Evolutionary conservation across 2,329 filamentous ascomycete species (phyloP), one percentile per base, ranked within the genome.

Genomic region (Penicillium digitatum): DNA sequence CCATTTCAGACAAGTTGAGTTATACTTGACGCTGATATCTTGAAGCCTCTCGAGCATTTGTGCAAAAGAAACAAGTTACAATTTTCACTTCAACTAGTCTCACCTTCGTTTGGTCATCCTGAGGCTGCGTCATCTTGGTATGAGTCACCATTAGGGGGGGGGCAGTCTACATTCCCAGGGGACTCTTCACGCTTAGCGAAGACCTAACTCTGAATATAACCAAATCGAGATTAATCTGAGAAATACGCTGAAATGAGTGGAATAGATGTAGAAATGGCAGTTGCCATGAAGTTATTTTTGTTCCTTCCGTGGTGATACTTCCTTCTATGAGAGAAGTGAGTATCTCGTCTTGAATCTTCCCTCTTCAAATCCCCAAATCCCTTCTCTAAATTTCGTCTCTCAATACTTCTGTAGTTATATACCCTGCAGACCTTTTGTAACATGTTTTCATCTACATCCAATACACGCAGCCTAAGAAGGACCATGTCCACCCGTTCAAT

Each of bases 401-500:
- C 22, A 37, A 35, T 53, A 48, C 16, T 16, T 18, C 27, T 42
- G 35, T 43, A 39, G 27, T 55, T 65, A 54, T 54, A 63, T 58
- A 66, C 55, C 59, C 58, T 57, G 55, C 66, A 61, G 59, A 46
- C 18, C n/a, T 63, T 65, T 53, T 34, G 24, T 49, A 64, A 47
- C 58, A 65, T 65, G 63, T 62, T 64, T 64, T 63, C 65, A 52
- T 66, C 44, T 48, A 20, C 69, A 31, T 65, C 65, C 54, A 66
- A 56, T 58, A 53, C 65, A 32, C 70, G 56, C 51, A 67, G 66
- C 44, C 66, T 76, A 35, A 69, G 70, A 58, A 67, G 72, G 55
- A 67, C 72, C 26, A 73, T 73, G 61, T 77, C 75, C 24, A 59
- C 69, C 42, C 70, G 70, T 46, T 75, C 73, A 8, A 69, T 75